Evolutionary conservation across 495 filamentous ascomycete species (phyloP).

Genomic region (Penicillium bovifimosum): DNA sequence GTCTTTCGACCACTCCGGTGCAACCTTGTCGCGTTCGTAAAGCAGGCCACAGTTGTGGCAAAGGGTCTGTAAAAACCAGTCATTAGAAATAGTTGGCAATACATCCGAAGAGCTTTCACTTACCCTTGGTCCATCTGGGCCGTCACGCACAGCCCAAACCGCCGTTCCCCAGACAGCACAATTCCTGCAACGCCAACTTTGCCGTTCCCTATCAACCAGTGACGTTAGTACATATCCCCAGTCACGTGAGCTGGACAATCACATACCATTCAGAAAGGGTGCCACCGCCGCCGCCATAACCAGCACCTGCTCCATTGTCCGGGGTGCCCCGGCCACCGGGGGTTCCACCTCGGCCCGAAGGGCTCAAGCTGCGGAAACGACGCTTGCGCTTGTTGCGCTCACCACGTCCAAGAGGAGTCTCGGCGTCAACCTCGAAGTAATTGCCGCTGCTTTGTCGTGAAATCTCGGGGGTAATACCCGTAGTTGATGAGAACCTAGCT

Average conservation of each 20-base stretch:
- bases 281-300: conserved; percentile 61
- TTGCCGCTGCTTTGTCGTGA: conserved; percentile 50
- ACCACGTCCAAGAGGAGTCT: conserved; percentile 74
- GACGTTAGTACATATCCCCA: conserved; percentile 8
- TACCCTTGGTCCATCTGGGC: conserved; percentile 79
- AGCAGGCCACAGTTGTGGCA: conserved; percentile 91
- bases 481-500: conserved; percentile 79
- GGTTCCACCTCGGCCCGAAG: conserved; percentile 58
- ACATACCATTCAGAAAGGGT: conserved; percentile 64
- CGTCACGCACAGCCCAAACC: conserved; percentile 92
- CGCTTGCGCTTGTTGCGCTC: conserved; percentile 92
- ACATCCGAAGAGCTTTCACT: neutral
- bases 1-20: conserved; percentile 78
- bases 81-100: conserved; percentile 5
- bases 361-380: conserved; percentile 83
- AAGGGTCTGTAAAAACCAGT: conserved; percentile 55
- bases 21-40: conserved; percentile 77
- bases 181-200: conserved; percentile 85
- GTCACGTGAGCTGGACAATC: neutral
- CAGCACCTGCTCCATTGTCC: conserved; percentile 60
- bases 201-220: conserved; percentile 56
- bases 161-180: conserved; percentile 83
- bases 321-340: conserved; percentile 70
- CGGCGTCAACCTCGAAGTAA: conserved; percentile 57
- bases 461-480: conserved; percentile 63